These are phyloP conservation scores for Colletotrichum caudatum DNA, from an alignment of 2,329 filamentous ascomycete genomes.

Conservation along the genomic window DNA sequence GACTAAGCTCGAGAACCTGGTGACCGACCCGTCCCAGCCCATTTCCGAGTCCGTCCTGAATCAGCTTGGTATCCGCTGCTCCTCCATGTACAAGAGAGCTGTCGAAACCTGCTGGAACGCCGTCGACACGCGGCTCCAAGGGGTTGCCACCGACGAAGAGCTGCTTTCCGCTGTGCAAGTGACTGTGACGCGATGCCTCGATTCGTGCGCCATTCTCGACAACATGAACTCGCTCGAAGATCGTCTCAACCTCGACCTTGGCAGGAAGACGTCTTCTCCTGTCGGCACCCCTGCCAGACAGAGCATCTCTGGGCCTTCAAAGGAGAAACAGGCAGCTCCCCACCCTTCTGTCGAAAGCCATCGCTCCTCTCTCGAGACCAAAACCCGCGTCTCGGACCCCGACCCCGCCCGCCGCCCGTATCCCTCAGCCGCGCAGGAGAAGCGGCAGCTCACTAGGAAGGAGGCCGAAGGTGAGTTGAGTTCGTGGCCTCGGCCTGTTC, in stretches of 20 bases:
- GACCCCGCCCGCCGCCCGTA: slow-evolving; percentile 24
- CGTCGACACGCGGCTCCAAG: slow-evolving; percentile 71
- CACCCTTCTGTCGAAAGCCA: slow-evolving; percentile 57
- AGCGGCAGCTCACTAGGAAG: slow-evolving; percentile 30
- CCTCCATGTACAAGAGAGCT: slow-evolving; percentile 80
- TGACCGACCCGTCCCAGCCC: slow-evolving; percentile 58
- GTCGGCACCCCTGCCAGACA: slow-evolving; percentile 8
- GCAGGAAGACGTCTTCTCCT: slow-evolving; percentile 43
- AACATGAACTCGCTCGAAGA: slow-evolving; percentile 69
- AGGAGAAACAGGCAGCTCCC: slow-evolving; percentile 22
- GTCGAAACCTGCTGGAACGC: slow-evolving; percentile 78
- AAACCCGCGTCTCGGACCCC: slow-evolving; percentile 25
- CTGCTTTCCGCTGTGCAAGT: slow-evolving; percentile 66
- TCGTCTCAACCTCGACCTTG: slow-evolving; percentile 62
- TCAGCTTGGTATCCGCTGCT: slow-evolving; percentile 75
- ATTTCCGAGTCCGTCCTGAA: slow-evolving; percentile 72
- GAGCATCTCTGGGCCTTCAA: slow-evolving; percentile 33
- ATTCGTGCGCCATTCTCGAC: slow-evolving; percentile 72
- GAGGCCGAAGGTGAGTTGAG: slow-evolving; percentile 5
- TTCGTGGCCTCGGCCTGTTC: no score
- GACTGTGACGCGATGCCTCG: slow-evolving; percentile 68
- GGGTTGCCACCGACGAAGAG: slow-evolving; percentile 60
- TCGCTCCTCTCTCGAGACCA: slow-evolving; percentile 40
- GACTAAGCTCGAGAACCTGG: slow-evolving; percentile 72
- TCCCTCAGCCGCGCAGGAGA: slow-evolving; percentile 36